Evolutionary conservation across 805 yeast genomes (phyloP), one percentile per base, ranked within the genome.

Genomic region (Candida qinlingensis): DNA sequence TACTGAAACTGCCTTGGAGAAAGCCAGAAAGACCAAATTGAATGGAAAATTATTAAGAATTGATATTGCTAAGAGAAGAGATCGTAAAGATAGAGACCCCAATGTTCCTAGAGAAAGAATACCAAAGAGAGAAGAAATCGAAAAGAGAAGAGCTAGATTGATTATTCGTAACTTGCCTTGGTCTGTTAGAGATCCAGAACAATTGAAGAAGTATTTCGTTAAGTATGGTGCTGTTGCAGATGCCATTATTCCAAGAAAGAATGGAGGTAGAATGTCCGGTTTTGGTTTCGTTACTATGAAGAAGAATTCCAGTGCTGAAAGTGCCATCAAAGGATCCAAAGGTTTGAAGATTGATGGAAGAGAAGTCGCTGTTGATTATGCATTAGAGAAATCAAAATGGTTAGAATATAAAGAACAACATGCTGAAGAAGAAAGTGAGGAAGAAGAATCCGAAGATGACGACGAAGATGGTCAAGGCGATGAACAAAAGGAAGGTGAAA

Each of bases 281-380:
- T 94, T 92, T 76, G 99, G 90, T 0, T 94, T 94, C 66, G 90
- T 94, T 8, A 85, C 94, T 1, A 86, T 94, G 96, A 81, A 81
- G 61, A 87, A 85, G 60, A 74, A 81, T 53, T 69, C 79, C 30
- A 80, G 84, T 53, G 98, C 99, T 44, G 83, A 80, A 57, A 74
- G 71, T 48, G 98, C 97, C 1, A 81, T 91, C 35, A 87, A 87
- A 58, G 89, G 77, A 34, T 73, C 82, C 26, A 76, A 73, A 45
- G 96, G 86, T 7, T 68, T 91, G 62, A 81, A 87, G 66, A 87
- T 94, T 46, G 89, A 82, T 58, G 97, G 90, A 3, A 81, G 99
- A 67, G 84, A 80, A 54, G 97, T 94, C 42, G 94, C 96, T 26
- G 97, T 94, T 26, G 97, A 87, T 75, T 85, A 85, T 66, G 97